Base-by-base conservation (phyloP, 192 early-diverging fungal genomes). In the Coemansia sp. region DNA sequence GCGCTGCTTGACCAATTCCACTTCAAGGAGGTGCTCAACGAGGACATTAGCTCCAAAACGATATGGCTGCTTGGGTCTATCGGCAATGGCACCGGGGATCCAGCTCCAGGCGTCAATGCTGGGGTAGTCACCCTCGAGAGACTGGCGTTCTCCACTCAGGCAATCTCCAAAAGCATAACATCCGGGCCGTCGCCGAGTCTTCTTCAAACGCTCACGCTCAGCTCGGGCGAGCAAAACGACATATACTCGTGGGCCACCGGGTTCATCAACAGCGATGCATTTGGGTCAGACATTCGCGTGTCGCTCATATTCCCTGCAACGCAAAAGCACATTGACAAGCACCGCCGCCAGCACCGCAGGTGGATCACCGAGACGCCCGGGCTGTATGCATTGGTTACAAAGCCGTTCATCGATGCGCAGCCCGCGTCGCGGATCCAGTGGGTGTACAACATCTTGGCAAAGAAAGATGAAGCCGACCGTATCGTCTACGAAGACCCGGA, bases 371-470 rank as follows among this genome's bases (percentile, higher is more conserved):
- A 92, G 65, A 90, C 88, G 3, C 83, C 87, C 6, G 58, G 77
- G 24, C 58, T 87, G 22, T 91, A 91, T 56, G 48, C 66, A 24
- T 54, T 24, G 2, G 22, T 84, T 2, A 81, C 84, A 22, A 51
- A 77, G 44, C 85, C 87, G 0, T 90, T 79, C 64, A 88, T 92
- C 25, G 80, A 88, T 22, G 44, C 76, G 12, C 77, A 86, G 25
- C 86, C 88, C 4, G 33, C 60, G 16, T 81, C 70, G 16, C 67
- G 87, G 22, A 81, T 88, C 19, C 82, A 87, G 64, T 92, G 91
- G 91, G 88, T 92, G 3, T 73, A 89, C 54, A 92, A 92, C 55
- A 91, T 91, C 12, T 65, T 92, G 32, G 55, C 83, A 0, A 87
- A 87, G 10, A 60, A 74, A 11, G 83, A 77, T 21, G 91, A 92